These are phyloP conservation scores for Penicillium verrucosum DNA, from an alignment of 2,329 filamentous ascomycete genomes.

Conservation along the genomic window DNA sequence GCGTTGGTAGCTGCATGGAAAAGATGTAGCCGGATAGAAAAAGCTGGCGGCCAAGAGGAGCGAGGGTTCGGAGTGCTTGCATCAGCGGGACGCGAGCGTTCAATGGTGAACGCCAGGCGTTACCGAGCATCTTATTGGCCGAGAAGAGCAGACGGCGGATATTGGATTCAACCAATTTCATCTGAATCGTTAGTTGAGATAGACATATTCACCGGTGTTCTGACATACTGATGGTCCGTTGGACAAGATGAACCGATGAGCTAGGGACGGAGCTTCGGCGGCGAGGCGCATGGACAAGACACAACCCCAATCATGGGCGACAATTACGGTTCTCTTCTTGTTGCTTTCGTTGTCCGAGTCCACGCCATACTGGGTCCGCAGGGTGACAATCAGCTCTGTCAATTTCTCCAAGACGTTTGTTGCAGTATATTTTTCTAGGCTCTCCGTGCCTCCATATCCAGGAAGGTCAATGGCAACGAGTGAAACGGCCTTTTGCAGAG, in stretches of 20 bases:
- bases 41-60: slow-evolving; percentile 50
- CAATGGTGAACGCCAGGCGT: slow-evolving; percentile 45
- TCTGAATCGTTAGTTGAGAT: slow-evolving; percentile 29
- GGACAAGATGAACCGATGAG: slow-evolving; percentile 54
- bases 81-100: slow-evolving; percentile 45
- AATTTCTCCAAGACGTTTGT: slow-evolving; percentile 53
- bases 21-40: slow-evolving; percentile 55
- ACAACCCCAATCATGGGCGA: slow-evolving; percentile 56
- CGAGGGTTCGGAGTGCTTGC: slow-evolving; percentile 44
- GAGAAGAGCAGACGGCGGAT: slow-evolving; percentile 40
- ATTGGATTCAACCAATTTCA: slow-evolving; percentile 44
- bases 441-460: slow-evolving; percentile 58
- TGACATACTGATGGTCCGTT: slow-evolving; percentile 53
- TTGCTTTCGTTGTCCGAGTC: slow-evolving; percentile 29
- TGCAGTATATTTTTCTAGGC: slow-evolving; percentile 49
- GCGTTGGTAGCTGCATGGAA: slow-evolving; percentile 50
- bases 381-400: slow-evolving; percentile 51
- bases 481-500: slow-evolving; percentile 40
- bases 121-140: slow-evolving; percentile 50
- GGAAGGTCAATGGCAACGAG: slow-evolving; percentile 57
- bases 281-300: slow-evolving; percentile 54
- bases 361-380: slow-evolving; percentile 48
- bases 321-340: slow-evolving; percentile 47
- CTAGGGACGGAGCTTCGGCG: slow-evolving; percentile 55
- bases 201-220: background rate